These are phyloP conservation scores for Diospyros kaki DNA, from an alignment of 148 eudicot genomes.

Conservation along the genomic window DNA sequence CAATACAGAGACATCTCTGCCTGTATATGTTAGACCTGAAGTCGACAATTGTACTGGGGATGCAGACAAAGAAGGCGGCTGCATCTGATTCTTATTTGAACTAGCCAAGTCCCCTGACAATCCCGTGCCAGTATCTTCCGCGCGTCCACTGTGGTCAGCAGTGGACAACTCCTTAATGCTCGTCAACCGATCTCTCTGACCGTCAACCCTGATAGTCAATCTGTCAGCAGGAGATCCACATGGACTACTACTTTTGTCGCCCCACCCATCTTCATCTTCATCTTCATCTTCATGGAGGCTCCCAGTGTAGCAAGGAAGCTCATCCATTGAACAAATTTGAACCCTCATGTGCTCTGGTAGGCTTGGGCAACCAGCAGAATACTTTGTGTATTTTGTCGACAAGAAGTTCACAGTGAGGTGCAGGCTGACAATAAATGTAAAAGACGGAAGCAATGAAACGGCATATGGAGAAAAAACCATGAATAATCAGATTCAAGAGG, in stretches of 20 bases:
- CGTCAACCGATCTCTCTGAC: background rate
- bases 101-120: background rate
- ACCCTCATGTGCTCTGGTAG: conserved; percentile 72
- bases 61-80: background rate
- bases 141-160: background rate
- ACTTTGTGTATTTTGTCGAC: conserved; percentile 66
- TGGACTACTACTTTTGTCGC: conserved; percentile 10
- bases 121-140: conserved; percentile 6
- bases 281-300: conserved; percentile 6
- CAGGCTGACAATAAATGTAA: conserved; percentile 40
- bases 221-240: conserved; percentile 1
- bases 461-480: background rate
- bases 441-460: conserved; percentile 4
- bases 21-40: conserved; percentile 9
- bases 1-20: background rate
- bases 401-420: conserved; percentile 75
- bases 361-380: conserved; percentile 59
- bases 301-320: conserved; percentile 67
- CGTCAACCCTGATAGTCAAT: background rate
- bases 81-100: background rate
- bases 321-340: conserved; percentile 69
- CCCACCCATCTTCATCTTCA: conserved; percentile 21
- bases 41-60: background rate
- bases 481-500: conserved; percentile 7
- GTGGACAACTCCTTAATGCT: conserved; percentile 7